These are phyloP conservation scores for Dioscorea cayenensis DNA, from an alignment of 116 monocot genomes.

Conservation along the genomic window DNA sequence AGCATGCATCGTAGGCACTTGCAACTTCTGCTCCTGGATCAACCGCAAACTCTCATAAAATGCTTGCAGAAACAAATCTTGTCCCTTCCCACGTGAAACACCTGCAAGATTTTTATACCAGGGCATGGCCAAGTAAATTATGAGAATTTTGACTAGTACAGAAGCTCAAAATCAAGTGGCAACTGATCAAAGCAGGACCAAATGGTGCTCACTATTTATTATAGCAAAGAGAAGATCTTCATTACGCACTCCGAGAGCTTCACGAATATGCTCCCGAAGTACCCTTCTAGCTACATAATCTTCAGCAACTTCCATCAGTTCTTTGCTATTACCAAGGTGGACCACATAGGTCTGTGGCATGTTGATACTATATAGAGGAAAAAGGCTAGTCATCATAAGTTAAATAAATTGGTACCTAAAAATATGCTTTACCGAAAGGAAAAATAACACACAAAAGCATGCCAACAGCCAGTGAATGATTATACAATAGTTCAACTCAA, in stretches of 20 bases:
- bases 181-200: background rate
- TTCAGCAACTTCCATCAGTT: slow-evolving; percentile 92
- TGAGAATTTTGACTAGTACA: background rate
- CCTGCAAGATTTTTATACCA: slow-evolving; percentile 33
- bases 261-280: slow-evolving; percentile 74
- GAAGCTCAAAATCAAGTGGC: background rate
- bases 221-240: slow-evolving; percentile 85
- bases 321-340: slow-evolving; percentile 97
- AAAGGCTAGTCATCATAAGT: background rate
- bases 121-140: too few species aligned
- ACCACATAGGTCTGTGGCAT: slow-evolving; percentile 95
- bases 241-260: slow-evolving; percentile 68
- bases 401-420: background rate
- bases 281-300: slow-evolving; percentile 71
- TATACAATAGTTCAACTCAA: background rate
- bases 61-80: slow-evolving; percentile 85
- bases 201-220: slow-evolving; percentile 69
- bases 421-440: background rate
- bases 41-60: slow-evolving; percentile 78
- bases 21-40: slow-evolving; percentile 63
- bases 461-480: background rate
- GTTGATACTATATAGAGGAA: slow-evolving; percentile 51
- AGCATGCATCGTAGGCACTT: slow-evolving; percentile 79
- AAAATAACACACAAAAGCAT: background rate
- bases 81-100: slow-evolving; percentile 97